phyloP scores from a whole-genome alignment of 768 basidiomycete species.

The Rhodosporidiobolus odoratus region DNA sequence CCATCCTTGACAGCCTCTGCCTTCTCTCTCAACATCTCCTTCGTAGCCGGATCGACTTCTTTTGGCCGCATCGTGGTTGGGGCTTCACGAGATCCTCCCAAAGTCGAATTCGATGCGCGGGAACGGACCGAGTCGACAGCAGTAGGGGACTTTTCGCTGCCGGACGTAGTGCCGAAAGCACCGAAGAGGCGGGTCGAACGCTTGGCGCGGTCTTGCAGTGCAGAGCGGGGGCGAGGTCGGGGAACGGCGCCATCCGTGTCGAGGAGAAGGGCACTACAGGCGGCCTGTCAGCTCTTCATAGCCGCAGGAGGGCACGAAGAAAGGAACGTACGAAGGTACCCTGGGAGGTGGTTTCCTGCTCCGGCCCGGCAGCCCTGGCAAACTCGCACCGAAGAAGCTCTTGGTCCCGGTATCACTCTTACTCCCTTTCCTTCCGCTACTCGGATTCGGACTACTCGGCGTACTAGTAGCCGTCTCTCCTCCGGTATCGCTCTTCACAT shows the following conservation, averaged over 20 bases:
- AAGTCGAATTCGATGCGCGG: conserved; percentile 24
- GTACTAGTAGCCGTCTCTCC: conserved; percentile 19
- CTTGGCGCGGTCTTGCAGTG: conserved; percentile 25
- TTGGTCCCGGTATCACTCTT: conserved; percentile 43
- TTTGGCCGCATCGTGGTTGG: conserved; percentile 33
- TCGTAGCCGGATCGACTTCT: conserved; percentile 17
- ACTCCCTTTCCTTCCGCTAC: conserved; percentile 7
- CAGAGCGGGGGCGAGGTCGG: conserved; percentile 10
- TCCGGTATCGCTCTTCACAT: conserved; percentile 1
- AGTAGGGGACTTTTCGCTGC: conserved; percentile 14
- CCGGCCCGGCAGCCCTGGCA: conserved; percentile 11
- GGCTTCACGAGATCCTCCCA: conserved; percentile 7
- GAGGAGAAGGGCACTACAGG: conserved; percentile 20
- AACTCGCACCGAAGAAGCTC: conserved; percentile 61
- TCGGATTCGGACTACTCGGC: conserved; percentile 9
- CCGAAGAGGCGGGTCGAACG: conserved; percentile 36
- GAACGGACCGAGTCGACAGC: conserved; percentile 7
- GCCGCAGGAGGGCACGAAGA: neutral
- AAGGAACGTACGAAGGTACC: conserved; percentile 20
- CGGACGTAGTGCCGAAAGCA: conserved; percentile 13
- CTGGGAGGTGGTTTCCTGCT: conserved; percentile 33
- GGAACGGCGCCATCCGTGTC: conserved; percentile 21
- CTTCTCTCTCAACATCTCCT: conserved; percentile 23
- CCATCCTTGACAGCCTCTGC: conserved; percentile 15
- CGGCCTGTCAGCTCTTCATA: neutral